Percentiles rank a stretch among this genome's conserved stretches.
phyloP scores from a whole-genome alignment of 352 stramenopile species.

The Pythium utonaiense region DNA sequence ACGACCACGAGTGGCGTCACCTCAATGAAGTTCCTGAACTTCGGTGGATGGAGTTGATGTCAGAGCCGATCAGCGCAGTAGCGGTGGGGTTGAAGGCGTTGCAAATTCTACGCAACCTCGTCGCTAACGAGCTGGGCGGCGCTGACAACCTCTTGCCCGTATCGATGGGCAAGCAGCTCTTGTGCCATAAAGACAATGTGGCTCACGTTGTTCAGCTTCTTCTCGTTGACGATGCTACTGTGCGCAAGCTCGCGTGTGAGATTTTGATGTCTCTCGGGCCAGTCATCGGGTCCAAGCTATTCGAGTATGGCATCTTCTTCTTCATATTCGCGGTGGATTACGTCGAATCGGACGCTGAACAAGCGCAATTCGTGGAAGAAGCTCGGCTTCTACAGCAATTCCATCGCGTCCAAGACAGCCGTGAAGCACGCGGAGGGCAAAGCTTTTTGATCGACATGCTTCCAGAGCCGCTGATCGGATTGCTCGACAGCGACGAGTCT shows the following conservation, averaged over 20 bases:
- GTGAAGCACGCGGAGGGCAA: slow-evolving; percentile 41
- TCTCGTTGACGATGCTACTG: slow-evolving; percentile 47
- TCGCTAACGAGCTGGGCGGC: slow-evolving; percentile 45
- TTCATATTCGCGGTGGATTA: slow-evolving; percentile 52
- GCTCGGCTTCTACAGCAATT: slow-evolving; percentile 54
- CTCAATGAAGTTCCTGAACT: slow-evolving; percentile 67
- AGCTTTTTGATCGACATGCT: slow-evolving; percentile 72
- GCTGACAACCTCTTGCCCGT: slow-evolving; percentile 44
- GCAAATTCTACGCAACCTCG: slow-evolving; percentile 57
- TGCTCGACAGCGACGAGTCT: slow-evolving; percentile 57
- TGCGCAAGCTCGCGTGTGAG: slow-evolving; percentile 53
- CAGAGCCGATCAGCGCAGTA: slow-evolving; percentile 49
- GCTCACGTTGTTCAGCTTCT: slow-evolving; percentile 63
- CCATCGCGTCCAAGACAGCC: slow-evolving; percentile 56
- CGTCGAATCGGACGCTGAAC: slow-evolving; percentile 23
- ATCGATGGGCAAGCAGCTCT: slow-evolving; percentile 49
- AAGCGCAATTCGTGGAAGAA: slow-evolving; percentile 51
- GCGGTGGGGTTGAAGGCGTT: slow-evolving; percentile 44
- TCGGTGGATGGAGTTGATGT: slow-evolving; percentile 77
- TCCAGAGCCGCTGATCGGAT: slow-evolving; percentile 61
- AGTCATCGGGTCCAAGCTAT: slow-evolving; percentile 46
- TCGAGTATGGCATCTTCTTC: slow-evolving; percentile 61
- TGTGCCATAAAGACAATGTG: slow-evolving; percentile 45
- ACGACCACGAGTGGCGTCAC: slow-evolving; percentile 51
- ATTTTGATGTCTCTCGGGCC: slow-evolving; percentile 57